Conservation (phyloP, 225 moss, liverwort and hornwort species). For the Polytrichum formosum region DNA sequence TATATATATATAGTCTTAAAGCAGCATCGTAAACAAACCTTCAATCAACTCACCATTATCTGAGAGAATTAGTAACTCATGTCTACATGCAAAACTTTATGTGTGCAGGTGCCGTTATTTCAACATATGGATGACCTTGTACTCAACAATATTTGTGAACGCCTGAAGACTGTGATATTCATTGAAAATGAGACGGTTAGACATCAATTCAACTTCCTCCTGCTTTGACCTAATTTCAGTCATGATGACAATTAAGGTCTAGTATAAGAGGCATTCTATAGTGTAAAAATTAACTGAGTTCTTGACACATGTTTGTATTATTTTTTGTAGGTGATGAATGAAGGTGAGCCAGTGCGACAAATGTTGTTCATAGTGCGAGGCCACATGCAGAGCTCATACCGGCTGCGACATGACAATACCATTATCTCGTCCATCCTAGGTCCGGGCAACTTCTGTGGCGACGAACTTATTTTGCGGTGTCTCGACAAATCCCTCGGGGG, state of each 20-base stretch:
- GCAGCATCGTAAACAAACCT: no score
- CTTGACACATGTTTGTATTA: no score
- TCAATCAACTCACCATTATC: no score
- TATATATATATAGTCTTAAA: no score
- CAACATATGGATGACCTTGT: conserved; percentile 59
- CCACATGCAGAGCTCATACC: conserved; percentile 40
- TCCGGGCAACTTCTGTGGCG: no score
- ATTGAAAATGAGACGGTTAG: conserved; percentile 40
- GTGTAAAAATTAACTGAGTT: no score
- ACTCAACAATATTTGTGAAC: conserved; percentile 51
- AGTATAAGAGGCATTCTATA: no score
- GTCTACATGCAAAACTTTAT: not conserved
- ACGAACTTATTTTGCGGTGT: no score
- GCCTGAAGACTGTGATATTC: conserved; percentile 42
- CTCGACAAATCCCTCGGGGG: no score
- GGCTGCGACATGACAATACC: conserved; percentile 26
- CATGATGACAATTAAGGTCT: no score
- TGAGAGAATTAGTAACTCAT: no score
- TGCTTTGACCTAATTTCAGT: no score
- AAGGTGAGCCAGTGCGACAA: conserved; percentile 46
- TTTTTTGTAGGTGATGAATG: conserved; percentile 27
- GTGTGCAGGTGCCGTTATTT: conserved; percentile 67
- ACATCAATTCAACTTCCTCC: not conserved
- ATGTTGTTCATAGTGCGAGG: conserved; percentile 56
- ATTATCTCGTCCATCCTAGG: conserved; percentile 31